Percentiles rank a stretch among this genome's conserved stretches.
phyloP scores from a whole-genome alignment of 306 rosid species.

The Argentina anserina region DNA sequence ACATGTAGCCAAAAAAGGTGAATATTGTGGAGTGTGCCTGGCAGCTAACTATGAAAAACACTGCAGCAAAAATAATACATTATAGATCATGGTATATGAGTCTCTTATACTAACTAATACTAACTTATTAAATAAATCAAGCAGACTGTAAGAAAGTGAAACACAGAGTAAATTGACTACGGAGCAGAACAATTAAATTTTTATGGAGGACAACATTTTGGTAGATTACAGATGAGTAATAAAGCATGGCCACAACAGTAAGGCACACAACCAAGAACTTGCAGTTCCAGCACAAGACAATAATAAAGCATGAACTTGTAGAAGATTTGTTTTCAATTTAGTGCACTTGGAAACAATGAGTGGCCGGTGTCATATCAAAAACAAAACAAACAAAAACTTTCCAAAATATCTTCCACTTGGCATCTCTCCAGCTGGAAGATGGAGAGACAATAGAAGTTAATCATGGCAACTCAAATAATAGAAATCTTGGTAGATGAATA shows the following conservation, averaged over 20 bases:
- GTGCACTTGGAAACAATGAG: background rate
- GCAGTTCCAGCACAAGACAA: background rate
- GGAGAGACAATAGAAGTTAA: constrained; percentile 5
- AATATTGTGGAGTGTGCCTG: background rate
- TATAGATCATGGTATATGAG: background rate
- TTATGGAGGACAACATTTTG: background rate
- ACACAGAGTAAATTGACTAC: background rate
- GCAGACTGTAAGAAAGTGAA: background rate
- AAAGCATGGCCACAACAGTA: background rate
- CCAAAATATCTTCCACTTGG: background rate
- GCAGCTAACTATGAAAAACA: constrained; percentile 2
- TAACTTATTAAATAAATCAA: background rate
- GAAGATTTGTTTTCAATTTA: background rate
- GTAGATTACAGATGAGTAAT: background rate
- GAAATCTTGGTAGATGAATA: background rate
- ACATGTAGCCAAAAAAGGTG: constrained; percentile 3
- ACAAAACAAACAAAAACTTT: background rate
- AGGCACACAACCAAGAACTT: background rate
- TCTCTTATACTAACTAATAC: too few species aligned
- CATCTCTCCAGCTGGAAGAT: background rate
- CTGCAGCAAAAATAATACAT: background rate
- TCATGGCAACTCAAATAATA: background rate
- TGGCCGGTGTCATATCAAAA: background rate
- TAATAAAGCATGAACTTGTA: background rate
- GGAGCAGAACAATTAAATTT: background rate